A percentile compares a stretch with the other conserved stretches of the same genome.
phyloP scores from a whole-genome alignment of 768 basidiomycete genomes.

The Trametes cubensis region DNA sequence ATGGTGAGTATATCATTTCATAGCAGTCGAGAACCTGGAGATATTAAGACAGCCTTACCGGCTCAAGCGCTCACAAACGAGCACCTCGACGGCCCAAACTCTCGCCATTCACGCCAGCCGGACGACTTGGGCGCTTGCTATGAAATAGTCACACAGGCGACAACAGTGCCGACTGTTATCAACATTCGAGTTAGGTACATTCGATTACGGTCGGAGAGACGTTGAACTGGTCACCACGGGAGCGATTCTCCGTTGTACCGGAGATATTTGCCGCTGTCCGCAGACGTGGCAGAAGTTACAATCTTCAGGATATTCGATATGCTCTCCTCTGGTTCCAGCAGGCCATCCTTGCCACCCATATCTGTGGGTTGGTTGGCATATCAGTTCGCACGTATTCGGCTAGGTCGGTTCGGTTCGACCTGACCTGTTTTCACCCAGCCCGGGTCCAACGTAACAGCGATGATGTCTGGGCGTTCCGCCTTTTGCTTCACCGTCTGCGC shows the following conservation, averaged over 20 bases:
- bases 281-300: neutral
- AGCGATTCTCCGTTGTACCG: slow-evolving; percentile 15
- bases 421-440: slow-evolving; percentile 22
- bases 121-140: too few species aligned
- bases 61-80: too few species aligned
- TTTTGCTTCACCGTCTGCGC: slow-evolving; percentile 19
- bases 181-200: too few species aligned
- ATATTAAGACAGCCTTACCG: too few species aligned
- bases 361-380: slow-evolving; percentile 2
- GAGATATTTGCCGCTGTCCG: slow-evolving; percentile 16
- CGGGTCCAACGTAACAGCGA: slow-evolving; percentile 9
- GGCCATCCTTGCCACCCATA: slow-evolving; percentile 11
- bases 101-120: too few species aligned
- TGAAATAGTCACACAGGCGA: too few species aligned
- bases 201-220: too few species aligned
- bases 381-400: neutral
- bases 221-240: slow-evolving; percentile 8
- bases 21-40: too few species aligned
- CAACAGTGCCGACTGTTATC: too few species aligned
- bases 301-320: slow-evolving; percentile 11
- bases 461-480: slow-evolving; percentile 17
- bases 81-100: too few species aligned
- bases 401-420: slow-evolving; percentile 12
- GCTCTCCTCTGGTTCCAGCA: slow-evolving; percentile 12
- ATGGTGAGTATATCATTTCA: too few species aligned